phyloP scores from a whole-genome alignment of 2,329 filamentous ascomycete genomes.

The Fusarium hostae region DNA sequence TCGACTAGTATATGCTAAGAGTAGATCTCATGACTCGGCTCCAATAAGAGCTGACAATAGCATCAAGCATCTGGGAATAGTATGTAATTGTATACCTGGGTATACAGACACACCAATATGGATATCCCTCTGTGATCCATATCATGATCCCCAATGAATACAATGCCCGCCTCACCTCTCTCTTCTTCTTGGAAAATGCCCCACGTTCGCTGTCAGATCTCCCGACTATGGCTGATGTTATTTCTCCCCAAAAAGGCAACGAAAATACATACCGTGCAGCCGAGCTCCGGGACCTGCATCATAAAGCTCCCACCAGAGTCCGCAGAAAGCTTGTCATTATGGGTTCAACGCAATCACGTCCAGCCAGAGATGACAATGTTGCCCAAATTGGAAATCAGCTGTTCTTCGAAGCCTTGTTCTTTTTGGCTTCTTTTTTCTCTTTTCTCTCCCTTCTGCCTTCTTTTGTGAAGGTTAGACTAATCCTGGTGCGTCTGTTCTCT shows the following conservation, averaged over 20 bases:
- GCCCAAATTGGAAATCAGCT: conserved; percentile 46
- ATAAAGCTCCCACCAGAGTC: conserved; percentile 28
- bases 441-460: conserved; percentile 1
- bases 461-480: conserved; percentile 23
- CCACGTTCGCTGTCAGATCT: conserved; percentile 27
- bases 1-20: conserved; percentile 12
- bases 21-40: conserved; percentile 40
- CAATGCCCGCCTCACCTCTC: conserved; percentile 15
- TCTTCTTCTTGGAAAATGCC: conserved; percentile 1
- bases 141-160: conserved; percentile 14
- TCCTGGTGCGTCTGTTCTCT: not conserved
- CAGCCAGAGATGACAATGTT: conserved; percentile 40
- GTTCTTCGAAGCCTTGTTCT: conserved; percentile 27
- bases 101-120: conserved; percentile 3
- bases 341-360: conserved; percentile 16
- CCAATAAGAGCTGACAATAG: conserved; percentile 18
- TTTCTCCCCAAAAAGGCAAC: conserved; percentile 47
- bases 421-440: conserved; percentile 8
- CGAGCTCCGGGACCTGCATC: conserved; percentile 44
- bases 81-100: conserved; percentile 22
- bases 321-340: conserved; percentile 42
- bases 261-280: conserved; percentile 49
- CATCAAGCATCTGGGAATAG: conserved; percentile 28
- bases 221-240: conserved; percentile 38
- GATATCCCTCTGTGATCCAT: conserved; percentile 13